These are phyloP conservation scores for Phaseolus coccineus DNA, from an alignment of 331 rosid species.

Conservation along the genomic window DNA sequence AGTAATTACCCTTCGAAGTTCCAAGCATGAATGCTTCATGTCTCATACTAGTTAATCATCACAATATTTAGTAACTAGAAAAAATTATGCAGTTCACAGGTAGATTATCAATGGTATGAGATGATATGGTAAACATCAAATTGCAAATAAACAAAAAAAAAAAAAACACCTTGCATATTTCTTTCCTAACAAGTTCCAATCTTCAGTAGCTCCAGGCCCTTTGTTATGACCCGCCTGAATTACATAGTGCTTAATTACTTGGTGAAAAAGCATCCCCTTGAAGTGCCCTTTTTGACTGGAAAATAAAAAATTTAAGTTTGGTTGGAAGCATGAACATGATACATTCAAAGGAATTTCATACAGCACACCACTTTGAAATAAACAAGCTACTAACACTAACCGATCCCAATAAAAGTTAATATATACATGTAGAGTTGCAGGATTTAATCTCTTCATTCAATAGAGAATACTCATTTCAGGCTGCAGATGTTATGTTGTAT, in stretches of 20 bases:
- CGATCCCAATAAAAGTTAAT: background rate
- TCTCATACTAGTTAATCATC: slow-evolving; percentile 56
- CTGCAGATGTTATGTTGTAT: background rate
- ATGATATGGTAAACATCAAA: slow-evolving; percentile 8
- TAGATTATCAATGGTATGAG: background rate
- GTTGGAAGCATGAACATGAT: background rate
- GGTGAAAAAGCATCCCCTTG: slow-evolving; percentile 71
- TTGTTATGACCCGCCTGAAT: slow-evolving; percentile 69
- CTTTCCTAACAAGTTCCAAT: slow-evolving; percentile 71
- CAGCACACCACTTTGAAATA: background rate
- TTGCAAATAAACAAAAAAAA: background rate
- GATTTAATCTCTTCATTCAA: background rate
- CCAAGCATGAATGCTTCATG: slow-evolving; percentile 80
- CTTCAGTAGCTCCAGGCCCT: slow-evolving; percentile 61
- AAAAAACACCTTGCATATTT: slow-evolving; percentile 61
- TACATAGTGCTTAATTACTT: slow-evolving; percentile 71
- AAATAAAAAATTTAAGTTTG: slow-evolving; percentile 6
- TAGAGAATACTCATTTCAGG: background rate
- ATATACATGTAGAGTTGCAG: background rate
- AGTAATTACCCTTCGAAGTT: slow-evolving; percentile 61
- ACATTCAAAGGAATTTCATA: background rate
- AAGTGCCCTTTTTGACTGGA: slow-evolving; percentile 77
- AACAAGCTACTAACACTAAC: background rate
- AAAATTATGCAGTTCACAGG: background rate
- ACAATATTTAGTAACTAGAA: slow-evolving; percentile 16